phyloP scores from a whole-genome alignment of 106 monocot genomes.

The Ottelia alismoides region DNA sequence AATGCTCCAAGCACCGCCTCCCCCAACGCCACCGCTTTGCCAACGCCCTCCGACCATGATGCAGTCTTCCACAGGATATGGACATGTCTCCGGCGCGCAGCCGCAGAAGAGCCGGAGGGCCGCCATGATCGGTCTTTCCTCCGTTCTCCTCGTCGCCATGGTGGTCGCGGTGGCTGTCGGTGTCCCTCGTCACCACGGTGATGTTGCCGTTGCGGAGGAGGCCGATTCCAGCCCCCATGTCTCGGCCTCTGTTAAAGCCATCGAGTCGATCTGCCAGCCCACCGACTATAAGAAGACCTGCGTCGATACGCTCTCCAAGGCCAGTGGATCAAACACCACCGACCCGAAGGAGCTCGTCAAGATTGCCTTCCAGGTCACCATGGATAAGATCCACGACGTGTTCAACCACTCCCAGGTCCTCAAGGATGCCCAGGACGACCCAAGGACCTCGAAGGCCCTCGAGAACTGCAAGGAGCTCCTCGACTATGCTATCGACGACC shows the following conservation, averaged over 20 bases:
- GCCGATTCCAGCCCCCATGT: not conserved
- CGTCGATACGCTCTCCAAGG: constrained; percentile 15
- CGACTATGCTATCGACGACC: constrained; percentile 31
- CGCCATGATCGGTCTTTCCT: constrained; percentile 11
- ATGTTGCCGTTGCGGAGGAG: constrained; percentile 15
- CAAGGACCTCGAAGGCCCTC: constrained; percentile 13
- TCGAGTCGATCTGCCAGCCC: constrained; percentile 48
- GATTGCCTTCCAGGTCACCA: constrained; percentile 20
- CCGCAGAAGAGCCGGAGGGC: constrained; percentile 18
- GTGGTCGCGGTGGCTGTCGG: constrained; percentile 11
- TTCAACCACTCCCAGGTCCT: constrained; percentile 24
- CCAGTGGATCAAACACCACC: constrained; percentile 27
- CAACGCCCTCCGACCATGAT: not conserved
- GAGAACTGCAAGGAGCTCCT: constrained; percentile 28
- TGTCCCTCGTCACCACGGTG: constrained; percentile 24
- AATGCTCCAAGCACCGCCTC: too few relatives aligned
- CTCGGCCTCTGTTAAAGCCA: constrained; percentile 19
- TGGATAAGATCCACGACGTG: constrained; percentile 8
- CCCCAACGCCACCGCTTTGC: too few relatives aligned
- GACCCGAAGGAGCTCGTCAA: constrained; percentile 34
- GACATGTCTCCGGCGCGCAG: constrained; percentile 8
- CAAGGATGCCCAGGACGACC: constrained; percentile 17
- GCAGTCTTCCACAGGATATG: not conserved
- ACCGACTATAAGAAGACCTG: constrained; percentile 48
- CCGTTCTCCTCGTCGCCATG: not conserved